Evolutionary conservation across 2,329 filamentous ascomycete genomes (phyloP).

Genomic region (Colletotrichum sp.): DNA sequence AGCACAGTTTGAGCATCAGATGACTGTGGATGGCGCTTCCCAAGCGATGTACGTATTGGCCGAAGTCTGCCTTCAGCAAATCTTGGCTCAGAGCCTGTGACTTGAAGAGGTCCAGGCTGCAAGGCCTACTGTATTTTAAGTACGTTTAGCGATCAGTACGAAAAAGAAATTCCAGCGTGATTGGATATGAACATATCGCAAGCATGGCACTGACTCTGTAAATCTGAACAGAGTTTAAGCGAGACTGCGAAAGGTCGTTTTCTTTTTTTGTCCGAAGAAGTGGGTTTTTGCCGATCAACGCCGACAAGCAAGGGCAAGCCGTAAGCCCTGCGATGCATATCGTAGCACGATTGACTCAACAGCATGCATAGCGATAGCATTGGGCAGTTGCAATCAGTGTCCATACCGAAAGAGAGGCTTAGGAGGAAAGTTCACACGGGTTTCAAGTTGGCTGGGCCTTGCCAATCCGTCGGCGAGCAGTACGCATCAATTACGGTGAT

Average conservation of each 20-base stretch:
- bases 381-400: neutral
- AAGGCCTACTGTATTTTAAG: neutral
- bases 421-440: neutral
- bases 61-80: neutral
- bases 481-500: neutral
- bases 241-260: neutral
- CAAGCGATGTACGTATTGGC: neutral
- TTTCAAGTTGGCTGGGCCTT: neutral
- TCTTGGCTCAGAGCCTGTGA: neutral
- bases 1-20: neutral
- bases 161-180: neutral
- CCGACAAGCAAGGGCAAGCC: neutral
- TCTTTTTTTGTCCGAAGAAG: neutral
- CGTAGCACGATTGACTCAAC: neutral
- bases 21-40: neutral
- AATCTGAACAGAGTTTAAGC: neutral
- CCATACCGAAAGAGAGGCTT: neutral
- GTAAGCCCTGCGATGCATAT: neutral
- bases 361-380: neutral
- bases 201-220: neutral
- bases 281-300: neutral
- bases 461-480: neutral
- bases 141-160: neutral
- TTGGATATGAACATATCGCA: neutral
- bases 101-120: fast-evolving